Evolutionary conservation across 352 stramenopile species (phyloP).

Genomic region (Globisporangium ultimum): DNA sequence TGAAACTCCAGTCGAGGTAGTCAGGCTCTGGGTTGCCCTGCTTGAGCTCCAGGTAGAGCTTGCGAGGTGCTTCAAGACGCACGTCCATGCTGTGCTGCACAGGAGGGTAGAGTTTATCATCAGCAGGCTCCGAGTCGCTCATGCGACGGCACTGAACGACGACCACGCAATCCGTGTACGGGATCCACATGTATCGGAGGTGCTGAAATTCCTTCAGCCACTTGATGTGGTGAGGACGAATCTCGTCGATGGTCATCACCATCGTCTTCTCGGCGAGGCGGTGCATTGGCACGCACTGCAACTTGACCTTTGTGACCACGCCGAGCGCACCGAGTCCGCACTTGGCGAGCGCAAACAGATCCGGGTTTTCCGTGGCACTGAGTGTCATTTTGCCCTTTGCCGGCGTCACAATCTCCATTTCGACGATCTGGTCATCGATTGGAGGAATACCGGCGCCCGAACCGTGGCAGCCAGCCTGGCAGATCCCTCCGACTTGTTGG

Average conservation of each 20-base stretch:
- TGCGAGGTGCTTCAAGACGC: constrained; percentile 68
- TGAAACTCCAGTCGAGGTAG: constrained; percentile 80
- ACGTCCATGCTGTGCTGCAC: constrained; percentile 48
- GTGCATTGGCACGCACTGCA: constrained; percentile 94
- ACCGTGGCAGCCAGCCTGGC: constrained; percentile 94
- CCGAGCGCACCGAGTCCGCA: constrained; percentile 95
- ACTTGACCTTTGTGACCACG: constrained; percentile 95
- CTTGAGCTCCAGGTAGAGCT: constrained; percentile 76
- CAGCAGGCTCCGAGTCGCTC: constrained; percentile 38
- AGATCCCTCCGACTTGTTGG: constrained; percentile 97
- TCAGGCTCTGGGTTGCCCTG: constrained; percentile 52
- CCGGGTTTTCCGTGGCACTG: constrained; percentile 63
- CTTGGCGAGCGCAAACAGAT: constrained; percentile 91
- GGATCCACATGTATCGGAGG: constrained; percentile 99
- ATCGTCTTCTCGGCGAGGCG: constrained; percentile 93
- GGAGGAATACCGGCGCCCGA: constrained; percentile 93
- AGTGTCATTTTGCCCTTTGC: constrained; percentile 89
- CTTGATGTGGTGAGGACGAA: constrained; percentile 70
- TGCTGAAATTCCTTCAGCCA: constrained; percentile 83
- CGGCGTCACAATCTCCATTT: constrained; percentile 95
- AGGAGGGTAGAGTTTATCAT: constrained; percentile 39
- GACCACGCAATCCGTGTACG: constrained; percentile 94
- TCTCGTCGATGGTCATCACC: constrained; percentile 87
- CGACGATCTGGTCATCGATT: constrained; percentile 96
- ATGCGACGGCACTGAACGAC: constrained; percentile 89